Evolutionary conservation across 192 early-diverging fungal species (phyloP).

Genomic region (Obelidium mucronatum): DNA sequence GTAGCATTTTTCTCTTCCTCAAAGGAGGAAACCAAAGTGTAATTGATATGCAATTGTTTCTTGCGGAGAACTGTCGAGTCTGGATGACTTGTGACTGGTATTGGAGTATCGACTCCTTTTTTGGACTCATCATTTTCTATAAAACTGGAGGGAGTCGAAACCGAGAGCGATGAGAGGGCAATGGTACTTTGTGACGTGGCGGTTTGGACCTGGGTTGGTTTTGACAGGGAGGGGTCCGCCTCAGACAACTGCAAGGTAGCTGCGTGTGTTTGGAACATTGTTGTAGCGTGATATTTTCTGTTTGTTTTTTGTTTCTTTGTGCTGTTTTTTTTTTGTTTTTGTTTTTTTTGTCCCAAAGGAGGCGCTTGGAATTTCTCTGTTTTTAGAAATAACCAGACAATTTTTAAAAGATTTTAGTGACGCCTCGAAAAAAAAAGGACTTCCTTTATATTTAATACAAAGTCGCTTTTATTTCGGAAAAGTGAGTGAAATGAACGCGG

Average conservation of each 20-base stretch:
- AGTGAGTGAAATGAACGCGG: too few relatives aligned
- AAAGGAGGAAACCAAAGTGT: not conserved
- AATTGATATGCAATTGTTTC: not conserved
- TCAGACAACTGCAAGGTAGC: not conserved
- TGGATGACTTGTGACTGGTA: not conserved
- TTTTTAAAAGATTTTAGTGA: too few relatives aligned
- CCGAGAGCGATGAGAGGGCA: not conserved
- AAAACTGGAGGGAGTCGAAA: not conserved
- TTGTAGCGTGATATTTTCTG: not conserved
- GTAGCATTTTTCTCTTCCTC: not conserved
- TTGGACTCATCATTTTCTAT: not conserved
- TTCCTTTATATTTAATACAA: not conserved
- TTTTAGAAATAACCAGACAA: too few relatives aligned
- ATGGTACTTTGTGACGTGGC: not conserved
- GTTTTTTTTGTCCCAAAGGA: too few relatives aligned
- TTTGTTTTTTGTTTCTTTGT: not conserved
- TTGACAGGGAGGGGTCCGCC: not conserved
- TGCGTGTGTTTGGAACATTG: not conserved
- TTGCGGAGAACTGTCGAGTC: not conserved
- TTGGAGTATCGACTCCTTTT: not conserved
- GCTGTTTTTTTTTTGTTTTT: not conserved
- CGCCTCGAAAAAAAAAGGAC: not conserved
- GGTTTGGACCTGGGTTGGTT: not conserved
- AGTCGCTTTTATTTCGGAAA: not conserved
- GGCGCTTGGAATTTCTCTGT: too few relatives aligned